Base-by-base conservation (phyloP, 1,284 basidiomycete species). In the Ganoderma resinaceum region DNA sequence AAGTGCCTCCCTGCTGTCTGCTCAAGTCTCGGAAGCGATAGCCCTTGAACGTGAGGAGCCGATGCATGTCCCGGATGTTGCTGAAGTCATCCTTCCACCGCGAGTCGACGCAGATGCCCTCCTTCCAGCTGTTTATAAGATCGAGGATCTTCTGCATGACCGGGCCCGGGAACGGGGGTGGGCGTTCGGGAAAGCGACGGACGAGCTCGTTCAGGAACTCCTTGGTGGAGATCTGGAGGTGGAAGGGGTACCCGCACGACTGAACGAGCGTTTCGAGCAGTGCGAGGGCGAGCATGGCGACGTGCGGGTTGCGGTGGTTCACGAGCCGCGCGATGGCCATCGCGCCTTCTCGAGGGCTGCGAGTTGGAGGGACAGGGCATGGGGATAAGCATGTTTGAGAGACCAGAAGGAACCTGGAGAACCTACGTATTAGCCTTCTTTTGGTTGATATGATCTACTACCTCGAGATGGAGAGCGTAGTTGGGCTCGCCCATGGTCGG, bases 201-300 rank as follows among this genome's bases (percentile, higher is more conserved):
- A 99, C 98, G 76, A 99, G 93, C 80, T 99, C 97, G 81, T 99
- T 99, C 26, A 99, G 86, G 78, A 99, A 99, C 79, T 99, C 98
- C 79, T 99, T 99, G 31, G 98, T 99, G n/a, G 94, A 88, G 75
- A 99, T 94, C 80, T 99, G 97, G 31, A 99, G 91, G 78, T 99
- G 97, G 70, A 99, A 93, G 0, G 97, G 91, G 81, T 99, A 99
- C 76, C 97, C 97, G 78, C 97, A 98, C 61, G 95, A 92, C 79
- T 97, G 95, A 63, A 98, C 94, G 62, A 99, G 91, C 16, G 95
- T 96, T 79, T 98, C 96, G 71, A 99, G 90, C 3, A 99, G 86
- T 4, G 92, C 84, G 40, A 95, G 87, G 0, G 94, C 90, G 43
- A 98, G 89, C 75, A 96, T 88, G 31, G 95, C 91, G 72, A 97